Evolutionary conservation across 495 filamentous ascomycete species (phyloP), one percentile per base, ranked within the genome.

Genomic region (Penicillium lividum): DNA sequence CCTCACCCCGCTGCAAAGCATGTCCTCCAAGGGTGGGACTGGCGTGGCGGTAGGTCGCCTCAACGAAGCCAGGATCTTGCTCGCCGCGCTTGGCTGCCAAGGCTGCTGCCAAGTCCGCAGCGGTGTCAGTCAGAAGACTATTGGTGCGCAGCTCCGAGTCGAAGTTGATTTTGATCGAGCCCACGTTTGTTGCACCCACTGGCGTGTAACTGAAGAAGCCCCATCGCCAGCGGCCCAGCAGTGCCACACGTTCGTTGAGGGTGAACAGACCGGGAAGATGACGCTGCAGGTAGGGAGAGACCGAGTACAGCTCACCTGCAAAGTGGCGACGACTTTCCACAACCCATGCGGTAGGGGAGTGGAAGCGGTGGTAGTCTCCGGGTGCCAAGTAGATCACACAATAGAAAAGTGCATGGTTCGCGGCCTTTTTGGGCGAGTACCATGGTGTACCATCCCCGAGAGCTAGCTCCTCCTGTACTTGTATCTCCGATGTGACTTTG

Each of bases 341-440:
- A 1, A 99, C 94, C 94, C 94, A 99, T 56, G 88, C 87, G 4
- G 89, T 86, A 0, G 94, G 94, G 4, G 89, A 94, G 74, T 99
- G 94, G 80, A 98, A 99, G 50, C 93, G 90, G 75, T 99, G 94
- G 77, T 99, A 99, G 74, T 99, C 94, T 28, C 94, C 94, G 0
- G 94, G 94, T 0, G 94, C 94, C n/a, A 99, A 85, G 75, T 99
- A 99, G 65, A 99, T 86, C 54, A 99, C 94, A 46, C 87, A 86
- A 70, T 97, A 99, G 79, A 92, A 96, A 28, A 98, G 84, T n/a
- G 84, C 81, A 55, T 77, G 77, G 51, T 78, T 69, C n/a, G 71
- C 68, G 29, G 83, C 85, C 15, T 81, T 80, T 54, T 84, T 87
- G 10, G 87, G 83, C 7, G 86, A 77, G 73, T 92, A 94, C 92